A percentile compares a stretch with the other conserved stretches of the same genome.
phyloP scores from a whole-genome alignment of 1,284 basidiomycete genomes.

The Pseudozyma tsukubaensis region DNA sequence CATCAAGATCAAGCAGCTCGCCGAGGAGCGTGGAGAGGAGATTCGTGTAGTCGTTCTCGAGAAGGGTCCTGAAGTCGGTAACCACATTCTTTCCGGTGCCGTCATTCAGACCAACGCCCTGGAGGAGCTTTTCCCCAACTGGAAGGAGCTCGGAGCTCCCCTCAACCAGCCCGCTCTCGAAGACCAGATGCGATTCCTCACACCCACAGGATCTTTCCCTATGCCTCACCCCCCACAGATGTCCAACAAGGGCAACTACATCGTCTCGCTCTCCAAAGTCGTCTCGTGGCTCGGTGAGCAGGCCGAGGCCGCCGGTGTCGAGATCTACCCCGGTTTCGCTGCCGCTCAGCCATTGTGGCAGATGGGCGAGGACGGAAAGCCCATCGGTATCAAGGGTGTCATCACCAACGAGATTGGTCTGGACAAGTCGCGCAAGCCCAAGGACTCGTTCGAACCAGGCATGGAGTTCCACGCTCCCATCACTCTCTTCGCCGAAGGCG shows the following conservation, averaged over 20 bases:
- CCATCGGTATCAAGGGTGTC: conserved; percentile 79
- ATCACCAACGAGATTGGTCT: conserved; percentile 95
- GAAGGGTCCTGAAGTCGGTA: conserved; percentile 92
- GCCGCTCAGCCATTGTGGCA: conserved; percentile 84
- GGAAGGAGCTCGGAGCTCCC: conserved; percentile 76
- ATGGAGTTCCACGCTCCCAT: conserved; percentile 96
- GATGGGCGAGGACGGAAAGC: conserved; percentile 75
- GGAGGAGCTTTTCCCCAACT: conserved; percentile 89
- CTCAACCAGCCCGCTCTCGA: conserved; percentile 83
- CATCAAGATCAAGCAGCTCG: conserved; percentile 93
- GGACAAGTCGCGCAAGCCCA: conserved; percentile 81
- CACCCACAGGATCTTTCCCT: conserved; percentile 78
- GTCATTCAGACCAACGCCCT: conserved; percentile 93
- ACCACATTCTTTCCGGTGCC: conserved; percentile 94
- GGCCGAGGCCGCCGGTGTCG: conserved; percentile 90
- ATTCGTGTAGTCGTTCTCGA: conserved; percentile 93
- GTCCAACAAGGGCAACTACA: conserved; percentile 93
- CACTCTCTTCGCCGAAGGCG: conserved; percentile 94
- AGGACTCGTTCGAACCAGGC: conserved; percentile 92
- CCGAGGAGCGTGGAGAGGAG: conserved; percentile 79
- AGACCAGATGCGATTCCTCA: conserved; percentile 89
- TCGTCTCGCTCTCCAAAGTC: conserved; percentile 88
- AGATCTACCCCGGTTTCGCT: conserved; percentile 97
- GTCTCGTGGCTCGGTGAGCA: conserved; percentile 89
- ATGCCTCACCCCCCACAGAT: conserved; percentile 98